phyloP scores from a whole-genome alignment of 176 grass and related monocot species.

The Leersia perrieri region DNA sequence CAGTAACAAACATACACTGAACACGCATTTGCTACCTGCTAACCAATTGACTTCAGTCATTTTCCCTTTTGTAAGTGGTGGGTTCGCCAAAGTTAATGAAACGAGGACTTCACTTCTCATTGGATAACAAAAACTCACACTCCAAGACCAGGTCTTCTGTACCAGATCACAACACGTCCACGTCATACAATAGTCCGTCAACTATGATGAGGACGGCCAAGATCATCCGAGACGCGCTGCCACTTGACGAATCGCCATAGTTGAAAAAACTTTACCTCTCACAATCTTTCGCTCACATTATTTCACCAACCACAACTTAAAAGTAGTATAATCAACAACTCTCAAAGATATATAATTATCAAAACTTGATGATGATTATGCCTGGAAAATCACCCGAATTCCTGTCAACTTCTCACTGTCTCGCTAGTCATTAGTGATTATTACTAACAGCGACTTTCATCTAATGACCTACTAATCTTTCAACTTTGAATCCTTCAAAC shows the following conservation, averaged over 20 bases:
- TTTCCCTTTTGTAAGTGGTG: not conserved
- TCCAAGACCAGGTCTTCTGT: slow-evolving; percentile 5
- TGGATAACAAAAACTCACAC: not conserved
- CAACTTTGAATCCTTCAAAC: slow-evolving; percentile 38
- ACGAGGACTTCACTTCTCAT: slow-evolving; percentile 1
- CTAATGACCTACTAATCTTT: not conserved
- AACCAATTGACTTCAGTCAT: not conserved
- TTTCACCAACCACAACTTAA: slow-evolving; percentile 23
- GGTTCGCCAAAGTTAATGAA: not conserved
- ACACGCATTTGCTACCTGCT: not conserved
- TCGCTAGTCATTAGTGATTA: not conserved
- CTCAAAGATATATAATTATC: not conserved
- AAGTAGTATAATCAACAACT: not conserved
- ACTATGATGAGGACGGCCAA: not conserved
- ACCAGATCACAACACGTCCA: not conserved
- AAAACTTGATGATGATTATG: not conserved
- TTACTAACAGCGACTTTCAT: not conserved
- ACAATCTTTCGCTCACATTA: not conserved
- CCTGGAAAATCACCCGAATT: slow-evolving; percentile 19
- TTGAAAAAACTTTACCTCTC: slow-evolving; percentile 4
- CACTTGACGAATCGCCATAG: not conserved
- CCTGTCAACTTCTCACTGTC: not conserved
- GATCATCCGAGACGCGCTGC: not conserved
- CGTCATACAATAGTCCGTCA: not conserved
- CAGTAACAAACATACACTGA: not conserved